Evolutionary conservation across 371 early-diverging fungal species (phyloP).

Genomic region (Chytridium lagenaria): DNA sequence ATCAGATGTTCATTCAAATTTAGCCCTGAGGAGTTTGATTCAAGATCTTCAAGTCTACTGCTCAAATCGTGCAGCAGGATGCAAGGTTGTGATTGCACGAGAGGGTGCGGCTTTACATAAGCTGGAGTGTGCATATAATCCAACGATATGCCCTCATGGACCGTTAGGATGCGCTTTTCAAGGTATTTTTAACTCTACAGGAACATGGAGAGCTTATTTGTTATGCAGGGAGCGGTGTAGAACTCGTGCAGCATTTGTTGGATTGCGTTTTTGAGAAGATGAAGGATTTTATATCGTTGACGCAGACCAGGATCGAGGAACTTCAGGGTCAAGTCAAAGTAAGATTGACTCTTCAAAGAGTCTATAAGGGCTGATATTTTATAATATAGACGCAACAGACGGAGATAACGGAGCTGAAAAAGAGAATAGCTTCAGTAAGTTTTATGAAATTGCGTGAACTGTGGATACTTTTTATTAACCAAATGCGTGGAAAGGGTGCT

Average conservation of each 20-base stretch:
- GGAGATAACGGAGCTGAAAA: slow-evolving; percentile 46
- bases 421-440: slow-evolving; percentile 24
- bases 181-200: slow-evolving; percentile 36
- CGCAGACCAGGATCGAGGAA: slow-evolving; percentile 50
- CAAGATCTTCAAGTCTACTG: slow-evolving; percentile 65
- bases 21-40: slow-evolving; percentile 61
- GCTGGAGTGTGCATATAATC: slow-evolving; percentile 55
- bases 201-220: neutral
- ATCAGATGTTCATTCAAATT: slow-evolving; percentile 66
- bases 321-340: slow-evolving; percentile 48
- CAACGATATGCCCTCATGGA: slow-evolving; percentile 51
- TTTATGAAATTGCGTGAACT: too few species aligned
- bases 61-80: slow-evolving; percentile 58
- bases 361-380: too few species aligned
- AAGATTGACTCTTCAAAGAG: neutral
- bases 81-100: slow-evolving; percentile 53
- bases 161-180: slow-evolving; percentile 61
- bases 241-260: slow-evolving; percentile 50
- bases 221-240: slow-evolving; percentile 48
- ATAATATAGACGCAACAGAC: slow-evolving; percentile 43
- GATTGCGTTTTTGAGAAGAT: slow-evolving; percentile 62
- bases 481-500: slow-evolving; percentile 3
- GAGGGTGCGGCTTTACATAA: slow-evolving; percentile 58
- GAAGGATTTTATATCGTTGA: slow-evolving; percentile 57
- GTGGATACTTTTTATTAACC: neutral